These are phyloP conservation scores for Aspergillus novofumigatus DNA, from an alignment of 2,329 filamentous ascomycete genomes.

Conservation along the genomic window DNA sequence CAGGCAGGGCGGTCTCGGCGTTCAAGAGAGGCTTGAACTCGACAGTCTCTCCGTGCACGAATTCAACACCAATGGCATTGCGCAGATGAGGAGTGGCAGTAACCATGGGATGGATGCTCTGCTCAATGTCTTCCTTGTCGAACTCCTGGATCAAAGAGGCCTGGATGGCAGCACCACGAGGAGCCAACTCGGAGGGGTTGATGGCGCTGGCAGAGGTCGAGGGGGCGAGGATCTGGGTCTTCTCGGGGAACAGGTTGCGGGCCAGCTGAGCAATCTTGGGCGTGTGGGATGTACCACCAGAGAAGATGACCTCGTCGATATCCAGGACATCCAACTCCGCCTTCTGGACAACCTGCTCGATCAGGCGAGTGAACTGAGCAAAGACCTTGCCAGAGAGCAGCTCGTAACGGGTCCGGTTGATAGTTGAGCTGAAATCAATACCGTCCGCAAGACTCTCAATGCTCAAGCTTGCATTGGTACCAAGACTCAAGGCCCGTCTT, in stretches of 20 bases:
- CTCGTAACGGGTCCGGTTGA: conserved; percentile 93
- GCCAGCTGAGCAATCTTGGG: conserved; percentile 86
- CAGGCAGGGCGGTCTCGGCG: conserved; percentile 84
- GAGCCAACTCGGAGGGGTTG: conserved; percentile 88
- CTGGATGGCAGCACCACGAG: conserved; percentile 90
- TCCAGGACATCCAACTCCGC: conserved; percentile 88
- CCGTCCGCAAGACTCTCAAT: conserved; percentile 88
- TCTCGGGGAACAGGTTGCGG: conserved; percentile 72
- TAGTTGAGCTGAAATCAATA: conserved; percentile 82
- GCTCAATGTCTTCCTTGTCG: conserved; percentile 87
- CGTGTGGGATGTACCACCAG: conserved; percentile 87
- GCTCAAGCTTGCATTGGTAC: conserved; percentile 83
- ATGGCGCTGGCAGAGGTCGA: conserved; percentile 72
- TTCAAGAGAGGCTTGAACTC: conserved; percentile 77
- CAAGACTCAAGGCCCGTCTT: conserved; percentile 87
- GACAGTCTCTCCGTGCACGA: conserved; percentile 57
- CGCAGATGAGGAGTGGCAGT: conserved; percentile 88
- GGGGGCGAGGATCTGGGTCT: conserved; percentile 74
- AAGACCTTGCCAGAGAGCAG: conserved; percentile 83
- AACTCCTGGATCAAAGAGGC: conserved; percentile 93
- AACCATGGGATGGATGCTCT: conserved; percentile 91
- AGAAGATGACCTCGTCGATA: conserved; percentile 87
- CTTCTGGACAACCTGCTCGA: conserved; percentile 84
- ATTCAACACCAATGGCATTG: conserved; percentile 82
- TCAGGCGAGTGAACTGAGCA: conserved; percentile 77